phyloP scores from a whole-genome alignment of 345 rosid genomes.

The Citrus reticulata region DNA sequence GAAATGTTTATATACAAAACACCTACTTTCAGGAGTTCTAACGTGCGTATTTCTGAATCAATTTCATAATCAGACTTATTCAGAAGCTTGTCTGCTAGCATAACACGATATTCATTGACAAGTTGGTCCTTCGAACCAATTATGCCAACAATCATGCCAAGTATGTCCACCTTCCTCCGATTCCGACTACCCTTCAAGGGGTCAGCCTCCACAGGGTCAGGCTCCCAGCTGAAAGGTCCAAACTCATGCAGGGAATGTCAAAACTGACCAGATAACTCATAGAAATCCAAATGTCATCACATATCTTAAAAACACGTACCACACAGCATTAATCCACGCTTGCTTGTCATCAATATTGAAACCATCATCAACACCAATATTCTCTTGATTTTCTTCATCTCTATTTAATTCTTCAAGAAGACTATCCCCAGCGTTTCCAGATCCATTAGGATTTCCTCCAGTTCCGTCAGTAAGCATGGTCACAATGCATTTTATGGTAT shows the following conservation, averaged over 20 bases:
- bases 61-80: constrained; percentile 94
- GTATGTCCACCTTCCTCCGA: constrained; percentile 81
- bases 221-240: constrained; percentile 77
- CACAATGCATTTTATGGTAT: constrained; percentile 92
- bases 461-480: constrained; percentile 98
- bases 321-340: constrained; percentile 72
- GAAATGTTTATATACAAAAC: background rate
- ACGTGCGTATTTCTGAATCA: constrained; percentile 84
- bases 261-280: constrained; percentile 9
- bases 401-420: constrained; percentile 96
- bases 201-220: constrained; percentile 94
- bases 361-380: constrained; percentile 62
- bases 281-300: background rate
- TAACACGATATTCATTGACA: constrained; percentile 89
- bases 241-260: constrained; percentile 18
- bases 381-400: constrained; percentile 87
- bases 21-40: constrained; percentile 94
- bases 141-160: constrained; percentile 92
- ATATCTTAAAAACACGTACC: constrained; percentile 32
- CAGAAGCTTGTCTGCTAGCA: constrained; percentile 97
- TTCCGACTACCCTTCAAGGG: constrained; percentile 80
- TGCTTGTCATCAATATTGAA: constrained; percentile 84
- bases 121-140: constrained; percentile 96
- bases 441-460: constrained; percentile 77
- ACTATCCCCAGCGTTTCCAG: constrained; percentile 86